These are phyloP conservation scores for Saturnispora quitensis DNA, from an alignment of 805 yeast genomes.

Conservation along the genomic window DNA sequence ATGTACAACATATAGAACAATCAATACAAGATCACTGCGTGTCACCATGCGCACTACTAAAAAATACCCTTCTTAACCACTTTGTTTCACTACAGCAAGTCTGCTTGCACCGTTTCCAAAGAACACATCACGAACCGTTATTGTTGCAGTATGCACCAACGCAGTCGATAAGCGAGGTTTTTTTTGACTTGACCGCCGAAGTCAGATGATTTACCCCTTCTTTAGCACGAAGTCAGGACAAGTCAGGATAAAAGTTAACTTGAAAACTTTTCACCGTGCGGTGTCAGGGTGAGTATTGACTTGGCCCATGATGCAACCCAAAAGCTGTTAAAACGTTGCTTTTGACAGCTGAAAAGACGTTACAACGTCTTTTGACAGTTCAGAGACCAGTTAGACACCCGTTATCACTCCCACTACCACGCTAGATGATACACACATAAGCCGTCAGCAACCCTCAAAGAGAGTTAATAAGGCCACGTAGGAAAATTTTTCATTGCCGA, in stretches of 20 bases:
- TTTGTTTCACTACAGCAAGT: too few species aligned
- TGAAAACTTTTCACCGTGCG: background rate
- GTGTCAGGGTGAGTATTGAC: background rate
- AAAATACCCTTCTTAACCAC: too few species aligned
- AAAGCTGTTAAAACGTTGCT: background rate
- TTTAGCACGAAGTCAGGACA: background rate
- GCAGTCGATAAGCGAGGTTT: background rate
- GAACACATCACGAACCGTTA: too few species aligned
- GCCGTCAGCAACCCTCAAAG: background rate
- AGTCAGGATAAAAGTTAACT: background rate
- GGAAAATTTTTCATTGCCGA: constrained; percentile 1
- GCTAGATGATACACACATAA: background rate
- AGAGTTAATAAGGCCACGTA: background rate
- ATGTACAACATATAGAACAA: too few species aligned
- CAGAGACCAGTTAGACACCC: background rate
- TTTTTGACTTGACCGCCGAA: background rate
- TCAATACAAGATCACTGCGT: too few species aligned
- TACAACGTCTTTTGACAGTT: background rate
- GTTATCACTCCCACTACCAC: background rate
- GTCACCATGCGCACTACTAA: too few species aligned
- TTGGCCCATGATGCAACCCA: background rate
- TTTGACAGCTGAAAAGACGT: constrained; percentile 2
- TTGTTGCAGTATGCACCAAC: background rate
- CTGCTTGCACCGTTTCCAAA: too few species aligned
- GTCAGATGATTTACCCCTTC: background rate